phyloP scores from a whole-genome alignment of 2,329 filamentous ascomycete species.

The Phialophora expanda region DNA sequence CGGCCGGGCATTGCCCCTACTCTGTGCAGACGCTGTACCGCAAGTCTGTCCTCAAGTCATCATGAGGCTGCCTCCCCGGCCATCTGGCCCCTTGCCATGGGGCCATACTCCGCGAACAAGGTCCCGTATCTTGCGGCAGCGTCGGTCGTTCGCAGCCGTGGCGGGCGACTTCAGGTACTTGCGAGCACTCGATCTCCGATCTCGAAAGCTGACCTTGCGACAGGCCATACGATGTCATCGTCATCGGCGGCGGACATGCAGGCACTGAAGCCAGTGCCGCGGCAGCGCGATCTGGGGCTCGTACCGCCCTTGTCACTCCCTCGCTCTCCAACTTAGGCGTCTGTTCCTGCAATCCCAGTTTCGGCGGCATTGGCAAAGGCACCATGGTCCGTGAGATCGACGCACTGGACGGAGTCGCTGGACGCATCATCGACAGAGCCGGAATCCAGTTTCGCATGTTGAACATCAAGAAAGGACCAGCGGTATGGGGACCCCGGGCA shows the following conservation, averaged over 20 bases:
- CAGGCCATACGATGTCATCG: constrained; percentile 85
- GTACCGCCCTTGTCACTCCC: constrained; percentile 87
- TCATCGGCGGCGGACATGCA: constrained; percentile 94
- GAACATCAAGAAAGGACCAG: constrained; percentile 88
- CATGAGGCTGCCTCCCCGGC: constrained; percentile 28
- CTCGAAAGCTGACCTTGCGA: constrained; percentile 16
- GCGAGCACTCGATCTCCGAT: neutral
- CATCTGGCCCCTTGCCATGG: constrained; percentile 33
- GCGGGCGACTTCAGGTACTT: constrained; percentile 33
- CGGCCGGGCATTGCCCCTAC: neutral
- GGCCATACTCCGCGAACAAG: constrained; percentile 39
- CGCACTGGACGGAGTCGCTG: constrained; percentile 87
- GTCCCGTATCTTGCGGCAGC: constrained; percentile 27
- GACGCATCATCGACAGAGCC: constrained; percentile 87
- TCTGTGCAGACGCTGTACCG: neutral
- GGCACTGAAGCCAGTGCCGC: constrained; percentile 93
- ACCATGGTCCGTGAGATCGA: constrained; percentile 96
- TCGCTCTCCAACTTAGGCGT: constrained; percentile 87
- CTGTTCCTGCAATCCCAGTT: constrained; percentile 95
- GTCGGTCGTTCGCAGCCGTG: constrained; percentile 37
- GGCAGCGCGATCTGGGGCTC: constrained; percentile 83
- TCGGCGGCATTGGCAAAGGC: constrained; percentile 98
- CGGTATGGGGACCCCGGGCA: constrained; percentile 94
- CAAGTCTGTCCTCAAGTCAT: neutral
- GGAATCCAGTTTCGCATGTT: constrained; percentile 92